Conservation (phyloP, 202 grass and related monocot species). For the Panicum hallii region DNA sequence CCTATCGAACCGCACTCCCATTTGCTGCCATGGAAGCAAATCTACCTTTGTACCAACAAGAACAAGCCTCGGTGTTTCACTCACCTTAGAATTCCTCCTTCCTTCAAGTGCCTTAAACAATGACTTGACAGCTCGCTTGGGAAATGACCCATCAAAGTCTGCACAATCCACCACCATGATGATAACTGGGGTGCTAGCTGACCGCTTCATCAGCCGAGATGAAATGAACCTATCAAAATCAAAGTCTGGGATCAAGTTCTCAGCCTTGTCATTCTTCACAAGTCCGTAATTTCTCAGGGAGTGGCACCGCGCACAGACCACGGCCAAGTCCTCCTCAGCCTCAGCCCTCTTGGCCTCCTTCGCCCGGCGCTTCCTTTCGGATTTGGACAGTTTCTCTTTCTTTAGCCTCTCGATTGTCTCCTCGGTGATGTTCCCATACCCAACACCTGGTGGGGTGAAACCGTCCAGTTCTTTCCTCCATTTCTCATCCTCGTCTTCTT, state of each 20-base stretch:
- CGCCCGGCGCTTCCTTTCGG: constrained; percentile 66
- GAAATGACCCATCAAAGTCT: constrained; percentile 93
- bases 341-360: constrained; percentile 65
- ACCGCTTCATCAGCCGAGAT: constrained; percentile 73
- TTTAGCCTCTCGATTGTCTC: constrained; percentile 65
- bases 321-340: constrained; percentile 48
- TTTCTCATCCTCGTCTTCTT: constrained; percentile 71
- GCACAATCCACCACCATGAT: constrained; percentile 88
- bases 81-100: constrained; percentile 57
- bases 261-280: constrained; percentile 85
- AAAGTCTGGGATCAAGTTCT: constrained; percentile 93
- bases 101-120: constrained; percentile 78
- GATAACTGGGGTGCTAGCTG: constrained; percentile 64
- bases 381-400: constrained; percentile 89
- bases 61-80: constrained; percentile 77
- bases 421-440: constrained; percentile 84
- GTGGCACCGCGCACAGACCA: constrained; percentile 88
- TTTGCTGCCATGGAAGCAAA: constrained; percentile 77
- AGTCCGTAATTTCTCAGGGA: constrained; percentile 88
- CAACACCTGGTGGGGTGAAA: constrained; percentile 67
- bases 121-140: constrained; percentile 75
- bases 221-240: constrained; percentile 89
- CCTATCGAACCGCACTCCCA: constrained; percentile 72
- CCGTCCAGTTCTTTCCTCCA: constrained; percentile 76
- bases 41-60: constrained; percentile 87